A percentile compares a stretch with the other conserved stretches of the same genome.
These are phyloP conservation scores for Cochlearia excelsa DNA, from an alignment of 345 rosid species.

Conservation along the genomic window DNA sequence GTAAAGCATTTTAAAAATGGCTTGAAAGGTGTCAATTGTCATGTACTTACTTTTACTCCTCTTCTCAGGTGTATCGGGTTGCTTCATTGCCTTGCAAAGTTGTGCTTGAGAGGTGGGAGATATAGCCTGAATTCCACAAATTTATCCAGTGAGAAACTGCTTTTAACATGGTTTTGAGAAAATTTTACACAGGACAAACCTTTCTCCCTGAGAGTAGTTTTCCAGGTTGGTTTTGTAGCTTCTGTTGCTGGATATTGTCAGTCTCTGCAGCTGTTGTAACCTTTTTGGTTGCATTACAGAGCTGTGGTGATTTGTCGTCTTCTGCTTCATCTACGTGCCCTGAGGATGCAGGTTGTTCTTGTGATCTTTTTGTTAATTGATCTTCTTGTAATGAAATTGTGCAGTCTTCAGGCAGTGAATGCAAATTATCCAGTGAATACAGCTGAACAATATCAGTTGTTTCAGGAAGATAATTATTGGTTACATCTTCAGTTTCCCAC, in stretches of 20 bases:
- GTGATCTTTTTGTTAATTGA: slow-evolving; percentile 28
- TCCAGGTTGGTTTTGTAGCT: slow-evolving; percentile 46
- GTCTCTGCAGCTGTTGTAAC: slow-evolving; percentile 17
- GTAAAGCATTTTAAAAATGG: not conserved
- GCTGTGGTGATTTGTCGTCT: slow-evolving; percentile 20
- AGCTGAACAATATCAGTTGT: slow-evolving; percentile 31
- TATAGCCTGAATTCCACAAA: slow-evolving; percentile 53
- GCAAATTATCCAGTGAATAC: slow-evolving; percentile 27
- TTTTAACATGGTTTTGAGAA: slow-evolving; percentile 8
- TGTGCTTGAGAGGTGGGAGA: slow-evolving; percentile 74
- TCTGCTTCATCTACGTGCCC: slow-evolving; percentile 29
- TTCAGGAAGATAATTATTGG: slow-evolving; percentile 35
- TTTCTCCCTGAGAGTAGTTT: slow-evolving; percentile 63
- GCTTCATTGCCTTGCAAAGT: slow-evolving; percentile 64
- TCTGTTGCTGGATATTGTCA: slow-evolving; percentile 24
- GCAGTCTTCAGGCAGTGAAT: slow-evolving; percentile 20
- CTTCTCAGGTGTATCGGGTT: slow-evolving; percentile 40
- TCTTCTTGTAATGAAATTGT: slow-evolving; percentile 27
- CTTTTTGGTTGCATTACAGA: slow-evolving; percentile 18
- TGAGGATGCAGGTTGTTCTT: slow-evolving; percentile 24
- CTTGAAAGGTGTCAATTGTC: not conserved
- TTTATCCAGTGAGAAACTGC: slow-evolving; percentile 25
- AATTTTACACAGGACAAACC: slow-evolving; percentile 39
- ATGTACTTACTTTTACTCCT: slow-evolving; percentile 49
- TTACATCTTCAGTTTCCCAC: slow-evolving; percentile 30